Base-by-base conservation (phyloP, 768 basidiomycete genomes). In the Saitozyma sp. region DNA sequence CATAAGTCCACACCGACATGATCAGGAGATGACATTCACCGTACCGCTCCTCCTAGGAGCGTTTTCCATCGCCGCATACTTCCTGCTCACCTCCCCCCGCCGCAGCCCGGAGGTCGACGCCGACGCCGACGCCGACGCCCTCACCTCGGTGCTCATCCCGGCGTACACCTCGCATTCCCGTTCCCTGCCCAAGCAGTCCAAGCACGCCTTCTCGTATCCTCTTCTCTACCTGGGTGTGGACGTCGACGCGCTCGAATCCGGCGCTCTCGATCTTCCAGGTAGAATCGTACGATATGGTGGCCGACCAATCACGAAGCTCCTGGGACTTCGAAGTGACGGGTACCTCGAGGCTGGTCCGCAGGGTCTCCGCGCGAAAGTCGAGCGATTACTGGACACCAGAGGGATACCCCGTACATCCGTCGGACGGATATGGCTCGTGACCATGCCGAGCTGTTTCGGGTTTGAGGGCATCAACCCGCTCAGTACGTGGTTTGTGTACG, bases 391-490 rank as follows among this genome's bases (percentile, higher is more conserved):
- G 29, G 11, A 8, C 9, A 42, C 55, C 6, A 29, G 56, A 41
- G 64, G 61, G 0, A 38, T 68, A 37, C 37, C 43, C 8, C n/a
- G 37, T 9, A 56, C 56, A 6, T 45, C 60, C 0, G 53, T 87
- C 6, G 78, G 82, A 7, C 85, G 85, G 61, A 83, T 84, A 0
- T 91, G 88, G 87, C 84, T 89, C 81, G 80, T 89, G 78, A 88
- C 88, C 2, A 88, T 89, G 86, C 88, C 88, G 3, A 85, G 83
- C 56, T 84, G 85, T 56, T 61, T 87, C 38, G 88, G 88, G 0
- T 84, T 82, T 56, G 86, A 88, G 70, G 89, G 87, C 0, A 87
- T 89, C 57, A 89, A 89, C 62, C 89, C 89, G 0, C 77, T 89
- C 49, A 86, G 86, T 0, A 85, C 87, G 29, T 89, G 88, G 75